phyloP scores from a whole-genome alignment of 1,139 yeast species.

The Kluyveromyces marxianus region DNA sequence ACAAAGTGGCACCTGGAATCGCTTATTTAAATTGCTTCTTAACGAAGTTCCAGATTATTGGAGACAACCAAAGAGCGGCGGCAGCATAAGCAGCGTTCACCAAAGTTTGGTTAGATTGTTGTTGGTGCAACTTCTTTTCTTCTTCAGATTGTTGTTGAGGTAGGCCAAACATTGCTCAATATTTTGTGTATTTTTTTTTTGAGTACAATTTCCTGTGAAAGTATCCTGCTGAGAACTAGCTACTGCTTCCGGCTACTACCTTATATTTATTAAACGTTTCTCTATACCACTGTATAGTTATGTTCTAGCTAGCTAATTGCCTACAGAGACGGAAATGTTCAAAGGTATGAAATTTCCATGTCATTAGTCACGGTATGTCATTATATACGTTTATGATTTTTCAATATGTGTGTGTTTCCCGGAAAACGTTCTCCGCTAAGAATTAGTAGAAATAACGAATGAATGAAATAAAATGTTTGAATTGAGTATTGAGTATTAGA shows the following conservation, averaged over 20 bases:
- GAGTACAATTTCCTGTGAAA: constrained; percentile 9
- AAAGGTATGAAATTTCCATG: too few relatives aligned
- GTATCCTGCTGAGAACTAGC: constrained; percentile 7
- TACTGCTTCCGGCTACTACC: constrained; percentile 8
- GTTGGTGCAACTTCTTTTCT: constrained; percentile 67
- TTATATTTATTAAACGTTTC: background rate
- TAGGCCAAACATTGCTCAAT: constrained; percentile 62
- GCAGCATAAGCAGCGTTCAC: constrained; percentile 64
- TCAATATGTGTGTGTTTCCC: too few relatives aligned
- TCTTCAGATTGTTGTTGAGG: constrained; percentile 70
- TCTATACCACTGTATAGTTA: background rate
- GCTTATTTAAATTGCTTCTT: constrained; percentile 45
- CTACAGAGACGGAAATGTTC: too few relatives aligned
- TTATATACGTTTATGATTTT: background rate
- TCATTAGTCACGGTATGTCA: background rate
- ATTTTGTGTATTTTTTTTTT: constrained; percentile 8
- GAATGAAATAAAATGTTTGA: background rate
- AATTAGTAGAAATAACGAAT: too few relatives aligned
- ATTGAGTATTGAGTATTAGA: background rate
- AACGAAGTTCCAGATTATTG: constrained; percentile 54
- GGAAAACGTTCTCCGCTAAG: too few relatives aligned
- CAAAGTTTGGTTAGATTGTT: constrained; percentile 59
- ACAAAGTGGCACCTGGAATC: background rate
- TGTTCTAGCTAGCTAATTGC: too few relatives aligned
- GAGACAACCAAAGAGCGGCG: constrained; percentile 71